Evolutionary conservation across 805 yeast genomes (phyloP).

Genomic region (Hanseniaspora jakobsenii): DNA sequence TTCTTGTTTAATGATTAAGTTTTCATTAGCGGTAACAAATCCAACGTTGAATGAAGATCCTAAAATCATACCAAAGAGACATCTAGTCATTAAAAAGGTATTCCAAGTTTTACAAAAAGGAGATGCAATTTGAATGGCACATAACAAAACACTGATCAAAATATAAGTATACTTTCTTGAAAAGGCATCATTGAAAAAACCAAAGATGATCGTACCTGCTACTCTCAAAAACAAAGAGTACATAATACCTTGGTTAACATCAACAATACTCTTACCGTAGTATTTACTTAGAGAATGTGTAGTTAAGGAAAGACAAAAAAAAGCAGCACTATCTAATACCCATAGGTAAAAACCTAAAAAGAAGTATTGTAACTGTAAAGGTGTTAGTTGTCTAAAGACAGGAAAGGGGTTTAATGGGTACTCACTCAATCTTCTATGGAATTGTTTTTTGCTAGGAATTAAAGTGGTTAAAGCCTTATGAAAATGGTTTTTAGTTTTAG

Average conservation of each 20-base stretch:
- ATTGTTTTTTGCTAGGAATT: conserved; percentile 35
- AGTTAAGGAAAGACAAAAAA: conserved; percentile 49
- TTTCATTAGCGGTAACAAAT: conserved; percentile 56
- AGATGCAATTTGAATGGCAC: conserved; percentile 49
- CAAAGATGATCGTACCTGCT: conserved; percentile 58
- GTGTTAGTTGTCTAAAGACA: conserved; percentile 29
- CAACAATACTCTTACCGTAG: conserved; percentile 35
- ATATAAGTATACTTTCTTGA: conserved; percentile 63
- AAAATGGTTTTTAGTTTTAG: conserved; percentile 25
- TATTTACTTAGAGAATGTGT: conserved; percentile 39
- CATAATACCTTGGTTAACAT: conserved; percentile 63
- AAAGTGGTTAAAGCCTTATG: conserved; percentile 40
- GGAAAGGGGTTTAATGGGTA: conserved; percentile 35
- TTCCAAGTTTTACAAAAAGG: conserved; percentile 49
- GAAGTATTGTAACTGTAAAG: conserved; percentile 45
- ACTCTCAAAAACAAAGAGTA: conserved; percentile 60
- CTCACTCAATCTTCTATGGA: conserved; percentile 29
- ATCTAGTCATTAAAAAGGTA: conserved; percentile 51
- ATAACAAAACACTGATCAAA: conserved; percentile 39
- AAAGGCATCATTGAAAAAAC: conserved; percentile 45
- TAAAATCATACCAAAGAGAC: conserved; percentile 57
- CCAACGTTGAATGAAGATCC: conserved; percentile 61
- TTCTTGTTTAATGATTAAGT: conserved; percentile 47
- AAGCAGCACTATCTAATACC: conserved; percentile 65
- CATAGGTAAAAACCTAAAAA: conserved; percentile 51